Base-by-base conservation (phyloP, 2,329 filamentous ascomycete genomes). In the Colletotrichum musae region DNA sequence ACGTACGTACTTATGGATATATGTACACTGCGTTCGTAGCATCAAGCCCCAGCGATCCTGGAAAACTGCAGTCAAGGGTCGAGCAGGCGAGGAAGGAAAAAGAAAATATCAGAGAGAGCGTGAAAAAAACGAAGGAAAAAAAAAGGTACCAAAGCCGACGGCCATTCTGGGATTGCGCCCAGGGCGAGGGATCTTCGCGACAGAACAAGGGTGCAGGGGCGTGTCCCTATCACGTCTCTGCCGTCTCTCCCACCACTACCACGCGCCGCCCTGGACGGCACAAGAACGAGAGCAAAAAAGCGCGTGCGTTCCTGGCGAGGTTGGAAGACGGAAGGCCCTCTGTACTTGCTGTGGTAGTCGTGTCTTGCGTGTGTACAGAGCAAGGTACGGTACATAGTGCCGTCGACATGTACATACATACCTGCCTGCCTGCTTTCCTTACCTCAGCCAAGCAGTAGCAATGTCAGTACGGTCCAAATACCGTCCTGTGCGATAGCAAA, bases 171-270 rank as follows among this genome's bases (percentile, higher is more conserved):
- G 61, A 52, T 50, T 58, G 41, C 45, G 53, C 43, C 54, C 41
- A 69, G 61, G 32, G 36, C 21, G 47, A 53, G 51, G 58, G 58
- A 64, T 58, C 64, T 68, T 53, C 47, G 64, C 43, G 16, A 45
- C 28, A 53, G 45, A 59, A 59, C 53, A 21, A 52, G 47, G 54
- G 39, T 26, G 32, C 32, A 15, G 21, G 60, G 66, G 66, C 24
- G 66, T 65, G 61, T 26, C 7, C 6, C 5, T 54, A 59, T 28
- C 50, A 56, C 13, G 16, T 15, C 50, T 39, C 51, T 54, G 56
- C 66, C 66, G 54, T 69, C 65, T 65, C 61, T 65, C 32, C 62
- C 66, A 65, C 54, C 18, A 48, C 45, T 4, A 24, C 21, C 64
- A 53, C 47, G 47, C 65, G 65, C 60, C 59, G 65, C 48, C 60